These are phyloP conservation scores for Talaromyces islandicus DNA, from an alignment of 2,329 filamentous ascomycete species.

Conservation along the genomic window DNA sequence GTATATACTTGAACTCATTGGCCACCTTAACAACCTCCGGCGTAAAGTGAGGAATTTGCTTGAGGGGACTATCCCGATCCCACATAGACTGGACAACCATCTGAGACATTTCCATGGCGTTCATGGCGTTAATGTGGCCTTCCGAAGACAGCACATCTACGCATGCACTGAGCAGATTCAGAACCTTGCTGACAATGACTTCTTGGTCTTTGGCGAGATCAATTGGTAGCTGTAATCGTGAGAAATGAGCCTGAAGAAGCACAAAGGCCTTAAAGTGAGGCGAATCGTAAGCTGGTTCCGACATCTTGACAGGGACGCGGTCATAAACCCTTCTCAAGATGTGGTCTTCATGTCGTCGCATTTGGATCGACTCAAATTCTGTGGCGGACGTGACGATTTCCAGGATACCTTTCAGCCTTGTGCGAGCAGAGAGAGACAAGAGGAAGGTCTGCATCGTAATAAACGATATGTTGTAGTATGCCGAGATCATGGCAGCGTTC, in stretches of 20 bases:
- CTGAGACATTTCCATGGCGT: conserved; percentile 97
- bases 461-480: conserved; percentile 99
- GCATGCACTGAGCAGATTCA: conserved; percentile 82
- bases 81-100: conserved; percentile 99
- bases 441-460: conserved; percentile 99
- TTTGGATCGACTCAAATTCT: conserved; percentile 93
- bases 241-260: conserved; percentile 95
- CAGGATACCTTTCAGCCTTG: conserved; percentile 92
- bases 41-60: conserved; percentile 94
- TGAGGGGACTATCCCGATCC: conserved; percentile 93
- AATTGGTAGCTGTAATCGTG: conserved; percentile 90
- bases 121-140: conserved; percentile 94
- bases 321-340: conserved; percentile 90
- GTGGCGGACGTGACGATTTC: conserved; percentile 96
- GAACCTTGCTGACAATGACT: conserved; percentile 72
- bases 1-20: conserved; percentile 65
- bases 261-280: conserved; percentile 98
- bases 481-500: conserved; percentile 95
- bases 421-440: conserved; percentile 77
- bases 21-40: conserved; percentile 76
- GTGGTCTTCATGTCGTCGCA: conserved; percentile 83
- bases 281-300: conserved; percentile 78
- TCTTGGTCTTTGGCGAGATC: conserved; percentile 96
- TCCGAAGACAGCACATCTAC: conserved; percentile 95
- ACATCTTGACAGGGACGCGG: conserved; percentile 90